A percentile compares a stretch with the other conserved stretches of the same genome.
phyloP scores from a whole-genome alignment of 1,284 basidiomycete genomes.

The Apiotrichum mycotoxinovorans region DNA sequence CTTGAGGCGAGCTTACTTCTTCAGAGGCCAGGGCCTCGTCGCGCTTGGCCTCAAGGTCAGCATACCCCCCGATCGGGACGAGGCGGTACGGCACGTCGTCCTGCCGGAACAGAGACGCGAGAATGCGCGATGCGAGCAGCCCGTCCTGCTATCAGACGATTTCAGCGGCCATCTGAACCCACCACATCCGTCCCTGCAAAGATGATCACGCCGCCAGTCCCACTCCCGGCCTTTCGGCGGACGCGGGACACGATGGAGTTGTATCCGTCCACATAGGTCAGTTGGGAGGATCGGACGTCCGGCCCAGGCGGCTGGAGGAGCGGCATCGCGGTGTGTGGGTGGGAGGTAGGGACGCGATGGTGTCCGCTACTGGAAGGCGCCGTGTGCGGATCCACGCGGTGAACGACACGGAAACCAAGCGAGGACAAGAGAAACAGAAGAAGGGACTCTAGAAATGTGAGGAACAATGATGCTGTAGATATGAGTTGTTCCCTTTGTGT shows the following conservation, averaged over 20 bases:
- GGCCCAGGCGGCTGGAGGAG: conserved; percentile 47
- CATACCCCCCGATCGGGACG: conserved; percentile 85
- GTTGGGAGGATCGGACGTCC: conserved; percentile 37
- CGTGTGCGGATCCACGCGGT: no score
- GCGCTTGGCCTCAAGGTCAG: conserved; percentile 64
- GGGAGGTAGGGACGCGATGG: background rate
- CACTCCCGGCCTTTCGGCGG: conserved; percentile 30
- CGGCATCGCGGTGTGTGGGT: conserved; percentile 44
- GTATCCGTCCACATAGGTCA: conserved; percentile 72
- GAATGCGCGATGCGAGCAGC: conserved; percentile 58
- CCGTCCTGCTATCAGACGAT: conserved; percentile 31
- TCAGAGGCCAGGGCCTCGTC: conserved; percentile 58
- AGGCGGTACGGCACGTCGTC: conserved; percentile 90
- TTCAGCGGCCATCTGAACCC: conserved; percentile 11
- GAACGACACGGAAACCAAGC: no score
- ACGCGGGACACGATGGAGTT: conserved; percentile 68
- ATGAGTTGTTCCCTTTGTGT: no score
- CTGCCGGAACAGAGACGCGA: conserved; percentile 83
- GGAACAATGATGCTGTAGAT: no score
- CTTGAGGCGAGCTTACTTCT: conserved; percentile 12
- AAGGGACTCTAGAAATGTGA: no score
- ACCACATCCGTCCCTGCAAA: conserved; percentile 46
- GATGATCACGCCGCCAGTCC: conserved; percentile 46
- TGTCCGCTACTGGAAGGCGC: no score
- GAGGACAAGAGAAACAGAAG: no score